phyloP scores from a whole-genome alignment of 805 yeast species.

The Starmerella scarabaei region DNA sequence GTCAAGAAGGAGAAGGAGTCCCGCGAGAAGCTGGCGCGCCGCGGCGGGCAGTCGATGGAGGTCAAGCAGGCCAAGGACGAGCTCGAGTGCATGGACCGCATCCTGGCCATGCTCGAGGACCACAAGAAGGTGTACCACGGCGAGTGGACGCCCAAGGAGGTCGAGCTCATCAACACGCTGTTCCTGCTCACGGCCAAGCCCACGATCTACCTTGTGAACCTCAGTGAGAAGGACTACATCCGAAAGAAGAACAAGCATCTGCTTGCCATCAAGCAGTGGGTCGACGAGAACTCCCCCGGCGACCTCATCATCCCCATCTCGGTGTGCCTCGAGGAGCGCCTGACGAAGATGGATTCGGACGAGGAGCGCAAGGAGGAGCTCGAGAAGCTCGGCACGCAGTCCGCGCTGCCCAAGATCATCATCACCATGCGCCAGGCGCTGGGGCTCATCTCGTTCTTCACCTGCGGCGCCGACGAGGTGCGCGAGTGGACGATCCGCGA shows the following conservation, averaged over 20 bases:
- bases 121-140: constrained; percentile 84
- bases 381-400: constrained; percentile 55
- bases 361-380: constrained; percentile 69
- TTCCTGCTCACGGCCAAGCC: constrained; percentile 90
- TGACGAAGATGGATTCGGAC: constrained; percentile 75
- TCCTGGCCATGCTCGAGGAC: constrained; percentile 62
- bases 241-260: constrained; percentile 83
- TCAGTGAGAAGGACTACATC: constrained; percentile 76
- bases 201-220: constrained; percentile 78
- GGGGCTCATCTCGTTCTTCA: constrained; percentile 83
- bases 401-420: constrained; percentile 79
- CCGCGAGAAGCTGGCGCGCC: constrained; percentile 63
- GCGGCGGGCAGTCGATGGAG: constrained; percentile 83
- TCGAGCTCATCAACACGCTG: constrained; percentile 78
- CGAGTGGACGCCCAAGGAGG: constrained; percentile 81
- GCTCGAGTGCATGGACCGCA: constrained; percentile 56
- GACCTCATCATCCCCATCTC: constrained; percentile 86
- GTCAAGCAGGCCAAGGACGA: constrained; percentile 81
- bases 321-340: constrained; percentile 81
- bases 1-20: constrained; percentile 70
- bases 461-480: constrained; percentile 92
- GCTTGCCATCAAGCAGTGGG: constrained; percentile 77
- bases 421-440: constrained; percentile 75
- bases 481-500: constrained; percentile 95
- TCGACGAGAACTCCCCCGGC: constrained; percentile 74